A percentile compares a stretch with the other conserved stretches of the same genome.
phyloP scores from a whole-genome alignment of 257 asterid genomes.

The Solanum tarapatanum region DNA sequence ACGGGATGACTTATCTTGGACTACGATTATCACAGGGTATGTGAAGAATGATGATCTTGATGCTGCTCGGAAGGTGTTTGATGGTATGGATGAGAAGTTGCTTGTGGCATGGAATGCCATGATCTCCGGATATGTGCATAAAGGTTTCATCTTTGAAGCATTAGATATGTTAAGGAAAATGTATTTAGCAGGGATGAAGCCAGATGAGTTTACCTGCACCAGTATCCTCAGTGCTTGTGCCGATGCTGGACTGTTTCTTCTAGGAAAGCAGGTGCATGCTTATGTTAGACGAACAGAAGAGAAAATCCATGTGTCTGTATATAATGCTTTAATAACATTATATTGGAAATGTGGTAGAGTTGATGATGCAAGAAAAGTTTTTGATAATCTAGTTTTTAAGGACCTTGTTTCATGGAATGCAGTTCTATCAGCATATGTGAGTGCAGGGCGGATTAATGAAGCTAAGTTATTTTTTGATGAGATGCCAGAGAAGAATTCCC shows the following conservation, averaged over 20 bases:
- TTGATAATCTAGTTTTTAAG: conserved; percentile 29
- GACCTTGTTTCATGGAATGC: conserved; percentile 67
- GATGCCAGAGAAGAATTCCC: conserved; percentile 33
- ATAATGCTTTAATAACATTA: conserved; percentile 48
- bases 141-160: conserved; percentile 39
- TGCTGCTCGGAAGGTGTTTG: conserved; percentile 47
- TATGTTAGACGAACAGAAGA: conserved; percentile 37
- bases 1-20: conserved; percentile 57
- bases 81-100: conserved; percentile 52
- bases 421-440: conserved; percentile 48
- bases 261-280: conserved; percentile 60
- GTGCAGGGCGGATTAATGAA: conserved; percentile 31
- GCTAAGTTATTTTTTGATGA: conserved; percentile 38
- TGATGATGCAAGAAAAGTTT: conserved; percentile 36
- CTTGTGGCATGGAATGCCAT: conserved; percentile 71
- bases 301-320: conserved; percentile 38
- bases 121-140: conserved; percentile 64
- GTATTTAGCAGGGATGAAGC: conserved; percentile 34
- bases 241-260: conserved; percentile 40
- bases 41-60: conserved; percentile 48
- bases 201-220: conserved; percentile 54
- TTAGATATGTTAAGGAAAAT: conserved; percentile 45
- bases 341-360: conserved; percentile 54
- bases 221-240: conserved; percentile 54
- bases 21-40: conserved; percentile 61